Evolutionary conservation across 169 alveolate genomes (phyloP).

Genomic region (Eimeria necatrix): DNA sequence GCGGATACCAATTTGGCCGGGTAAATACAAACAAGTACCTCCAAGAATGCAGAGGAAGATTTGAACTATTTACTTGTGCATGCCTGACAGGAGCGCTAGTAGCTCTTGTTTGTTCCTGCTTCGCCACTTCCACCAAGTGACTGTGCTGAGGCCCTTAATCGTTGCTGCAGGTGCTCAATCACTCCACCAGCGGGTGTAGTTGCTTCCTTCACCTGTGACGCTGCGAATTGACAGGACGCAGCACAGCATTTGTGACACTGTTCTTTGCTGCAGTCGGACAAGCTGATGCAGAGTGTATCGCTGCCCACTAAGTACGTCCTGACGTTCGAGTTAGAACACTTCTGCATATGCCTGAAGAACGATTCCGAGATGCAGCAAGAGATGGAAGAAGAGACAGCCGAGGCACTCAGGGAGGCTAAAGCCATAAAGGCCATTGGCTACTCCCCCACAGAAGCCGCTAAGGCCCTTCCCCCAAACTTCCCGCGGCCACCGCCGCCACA

Average conservation of each 20-base stretch:
- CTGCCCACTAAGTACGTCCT: constrained; percentile 85
- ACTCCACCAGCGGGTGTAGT: no score
- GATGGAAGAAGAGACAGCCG: constrained; percentile 56
- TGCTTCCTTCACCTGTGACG: no score
- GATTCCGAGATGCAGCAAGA: constrained; percentile 59
- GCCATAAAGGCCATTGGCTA: constrained; percentile 57
- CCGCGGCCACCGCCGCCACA: constrained; percentile 55
- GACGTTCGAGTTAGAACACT: constrained; percentile 83
- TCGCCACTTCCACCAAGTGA: background rate
- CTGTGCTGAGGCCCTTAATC: no score
- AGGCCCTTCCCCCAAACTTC: constrained; percentile 41
- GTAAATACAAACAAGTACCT: no score
- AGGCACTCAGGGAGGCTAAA: background rate
- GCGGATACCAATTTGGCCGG: no score
- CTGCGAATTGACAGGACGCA: no score
- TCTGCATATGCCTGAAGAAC: constrained; percentile 83
- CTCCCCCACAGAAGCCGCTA: constrained; percentile 54
- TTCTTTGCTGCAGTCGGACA: constrained; percentile 75
- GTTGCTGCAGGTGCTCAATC: no score
- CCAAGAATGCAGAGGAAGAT: no score
- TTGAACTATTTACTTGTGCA: no score
- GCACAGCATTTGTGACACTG: background rate
- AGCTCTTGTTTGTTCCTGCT: background rate
- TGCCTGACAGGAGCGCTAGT: background rate
- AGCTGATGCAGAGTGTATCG: constrained; percentile 84